Base-by-base conservation (phyloP, 148 eudicot genomes). In the Persicaria maculosa region DNA sequence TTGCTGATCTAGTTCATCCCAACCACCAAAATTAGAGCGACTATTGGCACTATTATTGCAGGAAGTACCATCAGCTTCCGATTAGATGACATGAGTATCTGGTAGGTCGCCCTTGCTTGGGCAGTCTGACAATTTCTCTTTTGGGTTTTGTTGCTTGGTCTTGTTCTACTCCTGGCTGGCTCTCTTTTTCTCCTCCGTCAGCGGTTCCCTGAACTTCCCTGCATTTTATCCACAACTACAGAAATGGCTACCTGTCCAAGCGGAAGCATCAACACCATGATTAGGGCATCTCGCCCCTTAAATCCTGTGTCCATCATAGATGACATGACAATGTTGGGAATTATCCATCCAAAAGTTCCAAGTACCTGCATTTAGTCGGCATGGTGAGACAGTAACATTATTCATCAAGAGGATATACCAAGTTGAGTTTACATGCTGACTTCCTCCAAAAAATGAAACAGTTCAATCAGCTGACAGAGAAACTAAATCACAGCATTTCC, bases 241-340 rank as follows among this genome's bases (percentile, higher is more conserved):
- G 93, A 87, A 80, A 90, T 82, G 36, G 83, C 88, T 17, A 95
- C 80, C 81, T 90, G 97, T 53, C 90, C 96, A 20, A 92, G 68
- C 47, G 97, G 96, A 72, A 92, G 79, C 48, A 83, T 85, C 79
- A 92, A 68, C 53, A 93, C 93, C 96, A 90, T 92, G 72, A 92
- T 48, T 47, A 87, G 50, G 17, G 69, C 69, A 64, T 64, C 69
- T 64, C 36, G 45, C 44, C 91, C 74, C 72, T 85, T 77, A 47
- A 86, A 72, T 15, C 87, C 97, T 15, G 86, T 84, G 45, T 88
- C 95, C n/a, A 86, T 50, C 19, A 92, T 46, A 72, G 81, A 8
- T 48, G 93, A 92, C 71, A 90, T 75, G 76, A 78, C 46, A 47
- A 92, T 55, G 20, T 88, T 89, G 1, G 97, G 97, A 79, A 92